Evolutionary conservation across 306 rosid species (phyloP).

Genomic region (Cicer judaicum): DNA sequence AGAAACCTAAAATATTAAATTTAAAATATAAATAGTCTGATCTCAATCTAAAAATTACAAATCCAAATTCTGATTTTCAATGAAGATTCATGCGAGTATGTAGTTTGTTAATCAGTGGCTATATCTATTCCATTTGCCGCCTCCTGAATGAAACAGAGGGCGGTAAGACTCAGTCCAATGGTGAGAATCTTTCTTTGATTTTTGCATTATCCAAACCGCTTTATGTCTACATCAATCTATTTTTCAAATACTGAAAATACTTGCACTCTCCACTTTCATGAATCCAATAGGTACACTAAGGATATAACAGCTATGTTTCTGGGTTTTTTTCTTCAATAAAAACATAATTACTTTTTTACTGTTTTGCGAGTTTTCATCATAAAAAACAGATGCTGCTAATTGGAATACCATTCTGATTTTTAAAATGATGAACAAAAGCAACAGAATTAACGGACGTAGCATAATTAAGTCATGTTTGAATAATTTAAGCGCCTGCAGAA

Average conservation of each 20-base stretch:
- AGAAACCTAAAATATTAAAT: no score
- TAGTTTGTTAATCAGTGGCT: neutral
- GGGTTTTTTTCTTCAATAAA: neutral
- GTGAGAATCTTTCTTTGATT: slow-evolving; percentile 21
- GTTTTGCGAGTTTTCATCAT: slow-evolving; percentile 17
- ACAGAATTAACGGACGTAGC: slow-evolving; percentile 5
- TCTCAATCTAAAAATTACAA: no score
- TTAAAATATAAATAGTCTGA: no score
- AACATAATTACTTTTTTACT: slow-evolving; percentile 13
- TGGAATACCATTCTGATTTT: slow-evolving; percentile 9
- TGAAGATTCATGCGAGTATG: neutral
- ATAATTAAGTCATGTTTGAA: neutral
- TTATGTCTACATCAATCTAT: slow-evolving; percentile 36
- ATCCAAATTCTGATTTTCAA: neutral
- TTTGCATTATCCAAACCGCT: slow-evolving; percentile 16
- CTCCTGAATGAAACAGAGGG: slow-evolving; percentile 31
- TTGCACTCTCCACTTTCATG: slow-evolving; percentile 23
- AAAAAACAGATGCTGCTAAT: slow-evolving; percentile 20
- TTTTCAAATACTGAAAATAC: slow-evolving; percentile 4
- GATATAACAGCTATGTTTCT: slow-evolving; percentile 1
- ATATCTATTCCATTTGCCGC: neutral
- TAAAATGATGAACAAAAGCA: neutral
- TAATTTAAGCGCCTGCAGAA: no score
- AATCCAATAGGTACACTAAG: slow-evolving; percentile 14
- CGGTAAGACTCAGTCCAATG: neutral